These are phyloP conservation scores for Bimuria novae-zelandiae DNA, from an alignment of 2,329 filamentous ascomycete genomes.

Conservation along the genomic window DNA sequence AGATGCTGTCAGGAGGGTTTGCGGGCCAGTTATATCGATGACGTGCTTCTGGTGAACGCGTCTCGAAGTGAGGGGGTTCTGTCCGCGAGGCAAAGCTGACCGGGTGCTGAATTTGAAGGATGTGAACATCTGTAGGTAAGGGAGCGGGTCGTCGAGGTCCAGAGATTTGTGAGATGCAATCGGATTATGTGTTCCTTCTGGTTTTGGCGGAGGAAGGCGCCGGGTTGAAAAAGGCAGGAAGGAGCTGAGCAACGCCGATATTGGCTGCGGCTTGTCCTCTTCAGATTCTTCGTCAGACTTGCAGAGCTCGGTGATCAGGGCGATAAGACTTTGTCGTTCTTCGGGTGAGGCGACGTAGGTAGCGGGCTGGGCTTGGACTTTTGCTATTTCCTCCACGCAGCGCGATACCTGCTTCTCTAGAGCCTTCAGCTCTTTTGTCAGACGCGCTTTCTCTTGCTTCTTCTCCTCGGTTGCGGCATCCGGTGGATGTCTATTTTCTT, in stretches of 20 bases:
- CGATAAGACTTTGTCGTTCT: constrained; percentile 32
- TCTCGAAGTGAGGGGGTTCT: constrained; percentile 16
- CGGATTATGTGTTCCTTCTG: constrained; percentile 35
- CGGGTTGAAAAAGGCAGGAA: constrained; percentile 46
- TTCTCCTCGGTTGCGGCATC: constrained; percentile 34
- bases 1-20: constrained; percentile 62
- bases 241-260: constrained; percentile 45
- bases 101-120: constrained; percentile 66
- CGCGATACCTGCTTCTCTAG: constrained; percentile 39
- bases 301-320: constrained; percentile 29
- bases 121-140: constrained; percentile 73
- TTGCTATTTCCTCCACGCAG: constrained; percentile 33
- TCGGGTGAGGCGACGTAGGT: constrained; percentile 17
- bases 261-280: constrained; percentile 24
- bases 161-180: constrained; percentile 67
- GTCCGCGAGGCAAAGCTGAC: constrained; percentile 40
- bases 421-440: constrained; percentile 34
- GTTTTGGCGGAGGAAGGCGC: constrained; percentile 29
- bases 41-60: constrained; percentile 49
- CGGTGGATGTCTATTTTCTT: constrained; percentile 15
- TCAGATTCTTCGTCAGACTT: constrained; percentile 15
- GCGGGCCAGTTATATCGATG: constrained; percentile 57
- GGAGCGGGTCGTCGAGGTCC: constrained; percentile 66
- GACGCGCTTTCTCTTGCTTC: constrained; percentile 35
- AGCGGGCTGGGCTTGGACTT: constrained; percentile 27